Conservation (phyloP, 345 rosid genomes). For the Diplotaxis tenuifolia region DNA sequence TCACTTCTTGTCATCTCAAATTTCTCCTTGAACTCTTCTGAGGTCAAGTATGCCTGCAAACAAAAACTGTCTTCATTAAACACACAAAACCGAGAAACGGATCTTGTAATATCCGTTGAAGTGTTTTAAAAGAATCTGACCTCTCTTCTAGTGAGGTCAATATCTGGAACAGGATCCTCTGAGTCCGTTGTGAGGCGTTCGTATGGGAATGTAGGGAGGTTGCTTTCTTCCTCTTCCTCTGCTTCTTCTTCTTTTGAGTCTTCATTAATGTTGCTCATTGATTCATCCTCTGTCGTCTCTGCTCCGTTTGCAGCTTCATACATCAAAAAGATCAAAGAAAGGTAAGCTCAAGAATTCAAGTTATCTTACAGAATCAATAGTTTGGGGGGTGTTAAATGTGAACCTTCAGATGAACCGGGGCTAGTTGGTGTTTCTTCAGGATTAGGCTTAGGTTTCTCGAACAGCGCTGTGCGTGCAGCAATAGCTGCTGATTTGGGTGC, state of each 20-base stretch:
- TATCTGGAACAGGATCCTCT: constrained; percentile 64
- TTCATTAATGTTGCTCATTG: constrained; percentile 70
- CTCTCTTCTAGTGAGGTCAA: constrained; percentile 93
- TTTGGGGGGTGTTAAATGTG: background rate
- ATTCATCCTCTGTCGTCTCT: constrained; percentile 53
- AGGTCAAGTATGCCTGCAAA: constrained; percentile 73
- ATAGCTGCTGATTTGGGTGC: constrained; percentile 69
- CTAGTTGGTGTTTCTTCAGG: constrained; percentile 57
- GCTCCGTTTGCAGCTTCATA: constrained; percentile 53
- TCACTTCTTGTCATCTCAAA: constrained; percentile 81
- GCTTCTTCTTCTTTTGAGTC: constrained; percentile 78
- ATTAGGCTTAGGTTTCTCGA: constrained; percentile 59
- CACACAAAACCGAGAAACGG: background rate
- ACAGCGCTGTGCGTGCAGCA: constrained; percentile 62
- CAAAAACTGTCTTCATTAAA: background rate
- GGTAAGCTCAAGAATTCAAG: constrained; percentile 7
- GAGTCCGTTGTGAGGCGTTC: constrained; percentile 71
- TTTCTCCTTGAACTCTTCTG: constrained; percentile 80
- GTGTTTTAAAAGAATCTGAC: constrained; percentile 38
- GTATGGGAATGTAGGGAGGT: constrained; percentile 70
- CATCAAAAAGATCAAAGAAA: constrained; percentile 28
- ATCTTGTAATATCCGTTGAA: background rate
- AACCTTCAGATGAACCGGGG: constrained; percentile 77
- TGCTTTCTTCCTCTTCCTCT: constrained; percentile 94
- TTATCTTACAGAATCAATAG: background rate